phyloP scores from a whole-genome alignment of 352 stramenopile genomes.

The Globisporangium sylvaticum region DNA sequence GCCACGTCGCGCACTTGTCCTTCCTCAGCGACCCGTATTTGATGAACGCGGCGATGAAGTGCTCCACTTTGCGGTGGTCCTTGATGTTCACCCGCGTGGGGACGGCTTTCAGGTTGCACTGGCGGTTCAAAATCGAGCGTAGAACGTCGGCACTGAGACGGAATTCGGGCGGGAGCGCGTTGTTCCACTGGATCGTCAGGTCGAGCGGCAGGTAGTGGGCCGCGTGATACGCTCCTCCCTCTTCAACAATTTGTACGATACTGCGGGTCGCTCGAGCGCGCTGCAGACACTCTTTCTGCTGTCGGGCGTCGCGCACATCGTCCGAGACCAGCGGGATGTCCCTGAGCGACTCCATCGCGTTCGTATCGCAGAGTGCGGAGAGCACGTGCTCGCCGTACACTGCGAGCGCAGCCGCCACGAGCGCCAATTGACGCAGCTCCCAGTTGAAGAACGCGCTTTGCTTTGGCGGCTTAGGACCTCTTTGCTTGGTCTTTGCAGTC shows the following conservation, averaged over 20 bases:
- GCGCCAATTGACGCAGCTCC: conserved; percentile 11
- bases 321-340: conserved; percentile 15
- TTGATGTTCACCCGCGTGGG: conserved; percentile 5
- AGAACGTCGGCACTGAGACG: not conserved
- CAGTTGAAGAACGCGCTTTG: conserved; percentile 2
- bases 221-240: not conserved
- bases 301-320: conserved; percentile 1
- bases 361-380: conserved; percentile 3
- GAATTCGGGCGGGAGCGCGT: not conserved
- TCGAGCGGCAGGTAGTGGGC: conserved; percentile 13
- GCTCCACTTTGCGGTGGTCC: conserved; percentile 13
- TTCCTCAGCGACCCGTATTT: not conserved
- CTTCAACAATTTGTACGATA: not conserved
- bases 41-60: conserved; percentile 14
- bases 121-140: conserved; percentile 5
- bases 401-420: conserved; percentile 6
- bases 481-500: not conserved
- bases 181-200: conserved; percentile 17
- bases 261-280: not conserved
- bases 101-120: conserved; percentile 10
- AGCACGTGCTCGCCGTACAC: conserved; percentile 7
- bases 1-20: conserved; percentile 4
- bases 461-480: not conserved
- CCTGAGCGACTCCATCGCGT: not conserved
- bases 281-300: conserved; percentile 8